These are phyloP conservation scores for Pseudonitzschia multistriata DNA, from an alignment of 108 stramenopile genomes.

Conservation along the genomic window DNA sequence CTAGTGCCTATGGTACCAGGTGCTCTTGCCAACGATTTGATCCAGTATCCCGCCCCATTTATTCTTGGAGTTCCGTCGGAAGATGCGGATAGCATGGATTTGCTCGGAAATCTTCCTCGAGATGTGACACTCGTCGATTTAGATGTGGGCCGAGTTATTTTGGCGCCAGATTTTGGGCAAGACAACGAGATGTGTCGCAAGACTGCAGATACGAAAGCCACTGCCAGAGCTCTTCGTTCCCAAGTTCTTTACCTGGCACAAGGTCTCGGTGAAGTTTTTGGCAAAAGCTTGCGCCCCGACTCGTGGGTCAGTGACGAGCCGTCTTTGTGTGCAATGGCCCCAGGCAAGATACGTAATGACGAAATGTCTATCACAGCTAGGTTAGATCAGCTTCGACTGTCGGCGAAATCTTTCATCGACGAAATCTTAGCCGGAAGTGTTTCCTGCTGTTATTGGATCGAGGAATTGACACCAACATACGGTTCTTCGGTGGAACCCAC, in stretches of 20 bases:
- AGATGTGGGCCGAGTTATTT: conserved; percentile 84
- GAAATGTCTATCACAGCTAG: neutral
- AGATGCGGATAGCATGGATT: conserved; percentile 52
- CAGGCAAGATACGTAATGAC: conserved; percentile 5
- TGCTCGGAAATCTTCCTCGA: conserved; percentile 64
- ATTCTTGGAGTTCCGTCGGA: conserved; percentile 77
- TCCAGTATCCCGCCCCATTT: conserved; percentile 89
- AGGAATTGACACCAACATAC: conserved; percentile 43
- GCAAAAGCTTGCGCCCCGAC: conserved; percentile 45
- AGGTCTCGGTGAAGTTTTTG: conserved; percentile 62
- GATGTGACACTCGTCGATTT: conserved; percentile 87
- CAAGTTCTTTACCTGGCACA: conserved; percentile 78
- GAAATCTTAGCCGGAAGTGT: conserved; percentile 62
- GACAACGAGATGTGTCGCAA: conserved; percentile 47
- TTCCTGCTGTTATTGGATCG: conserved; percentile 81
- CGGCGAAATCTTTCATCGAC: conserved; percentile 44
- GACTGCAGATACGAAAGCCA: conserved; percentile 32
- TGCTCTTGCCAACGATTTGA: conserved; percentile 70
- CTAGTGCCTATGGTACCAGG: conserved; percentile 75
- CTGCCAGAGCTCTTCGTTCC: conserved; percentile 52
- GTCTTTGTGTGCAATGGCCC: neutral
- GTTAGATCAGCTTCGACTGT: conserved; percentile 22
- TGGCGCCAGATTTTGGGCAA: conserved; percentile 61
- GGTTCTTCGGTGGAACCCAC: conserved; percentile 41
- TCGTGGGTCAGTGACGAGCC: conserved; percentile 68